phyloP scores from a whole-genome alignment of 352 stramenopile genomes.

The Phytophthora niederhauseri region DNA sequence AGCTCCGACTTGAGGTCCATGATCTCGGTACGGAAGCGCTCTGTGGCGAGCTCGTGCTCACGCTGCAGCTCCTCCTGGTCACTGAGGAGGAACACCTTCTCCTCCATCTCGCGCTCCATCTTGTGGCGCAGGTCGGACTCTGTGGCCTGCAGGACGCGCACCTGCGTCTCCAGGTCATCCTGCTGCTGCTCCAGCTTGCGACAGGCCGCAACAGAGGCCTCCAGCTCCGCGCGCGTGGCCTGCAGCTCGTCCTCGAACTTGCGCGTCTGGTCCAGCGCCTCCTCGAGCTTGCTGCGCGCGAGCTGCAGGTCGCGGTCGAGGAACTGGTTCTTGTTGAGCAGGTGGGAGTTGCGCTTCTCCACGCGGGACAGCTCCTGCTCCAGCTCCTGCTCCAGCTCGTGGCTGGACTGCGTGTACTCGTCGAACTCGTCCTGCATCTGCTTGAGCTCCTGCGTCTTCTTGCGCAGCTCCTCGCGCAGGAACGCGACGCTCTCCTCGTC shows the following conservation, averaged over 20 bases:
- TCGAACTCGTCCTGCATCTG: slow-evolving; percentile 79
- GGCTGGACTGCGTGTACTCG: slow-evolving; percentile 84
- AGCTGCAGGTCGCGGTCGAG: slow-evolving; percentile 60
- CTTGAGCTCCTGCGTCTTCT: slow-evolving; percentile 67
- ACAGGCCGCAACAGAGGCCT: slow-evolving; percentile 41
- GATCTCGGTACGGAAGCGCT: slow-evolving; percentile 85
- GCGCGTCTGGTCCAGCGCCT: slow-evolving; percentile 54
- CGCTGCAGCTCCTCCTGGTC: slow-evolving; percentile 85
- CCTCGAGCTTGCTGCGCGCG: slow-evolving; percentile 57
- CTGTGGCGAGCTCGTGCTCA: slow-evolving; percentile 76
- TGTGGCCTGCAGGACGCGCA: slow-evolving; percentile 82
- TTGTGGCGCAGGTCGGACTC: slow-evolving; percentile 81
- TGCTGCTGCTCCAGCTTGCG: slow-evolving; percentile 73
- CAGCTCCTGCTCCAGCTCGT: slow-evolving; percentile 78
- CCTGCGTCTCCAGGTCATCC: slow-evolving; percentile 80
- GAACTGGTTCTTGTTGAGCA: slow-evolving; percentile 53
- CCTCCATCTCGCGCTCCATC: slow-evolving; percentile 87
- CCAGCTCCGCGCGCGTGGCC: slow-evolving; percentile 50
- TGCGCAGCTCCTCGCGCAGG: slow-evolving; percentile 56
- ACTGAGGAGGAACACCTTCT: slow-evolving; percentile 85
- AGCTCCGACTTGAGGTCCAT: slow-evolving; percentile 89
- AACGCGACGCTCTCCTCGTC: slow-evolving; percentile 39
- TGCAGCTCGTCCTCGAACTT: slow-evolving; percentile 60
- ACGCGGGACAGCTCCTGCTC: slow-evolving; percentile 75
- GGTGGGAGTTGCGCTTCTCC: slow-evolving; percentile 54